Evolutionary conservation across 345 rosid species (phyloP).

Genomic region (Lepidium aucheri): DNA sequence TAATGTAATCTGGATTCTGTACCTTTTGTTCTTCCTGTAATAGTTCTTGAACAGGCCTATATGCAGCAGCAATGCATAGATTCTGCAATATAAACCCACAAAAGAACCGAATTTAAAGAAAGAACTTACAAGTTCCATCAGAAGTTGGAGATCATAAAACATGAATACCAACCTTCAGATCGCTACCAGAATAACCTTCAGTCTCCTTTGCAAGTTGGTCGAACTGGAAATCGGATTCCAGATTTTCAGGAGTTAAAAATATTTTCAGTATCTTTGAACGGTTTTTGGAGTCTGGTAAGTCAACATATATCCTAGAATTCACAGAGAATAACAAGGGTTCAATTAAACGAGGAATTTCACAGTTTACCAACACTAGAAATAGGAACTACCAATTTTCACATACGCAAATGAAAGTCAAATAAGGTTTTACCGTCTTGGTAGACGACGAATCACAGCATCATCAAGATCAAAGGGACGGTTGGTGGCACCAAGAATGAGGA

Average conservation of each 20-base stretch:
- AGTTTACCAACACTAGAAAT: not conserved
- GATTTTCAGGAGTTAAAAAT: conserved; percentile 57
- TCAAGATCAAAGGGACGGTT: conserved; percentile 99
- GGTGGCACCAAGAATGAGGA: conserved; percentile 94
- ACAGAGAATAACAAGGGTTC: conserved; percentile 9
- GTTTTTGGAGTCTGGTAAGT: conserved; percentile 84
- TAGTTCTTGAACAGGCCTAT: conserved; percentile 90
- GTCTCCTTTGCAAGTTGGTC: conserved; percentile 73
- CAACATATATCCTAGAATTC: conserved; percentile 66
- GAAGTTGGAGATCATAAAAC: not conserved
- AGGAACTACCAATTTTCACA: not conserved
- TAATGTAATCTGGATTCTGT: not conserved
- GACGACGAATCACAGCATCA: conserved; percentile 93
- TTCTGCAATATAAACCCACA: conserved; percentile 45
- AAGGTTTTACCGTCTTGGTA: conserved; percentile 79
- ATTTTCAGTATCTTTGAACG: conserved; percentile 77
- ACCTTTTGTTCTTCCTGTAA: conserved; percentile 71
- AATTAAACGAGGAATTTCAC: not conserved
- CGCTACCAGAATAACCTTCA: conserved; percentile 97
- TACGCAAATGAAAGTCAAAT: not conserved
- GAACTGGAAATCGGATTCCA: conserved; percentile 47
- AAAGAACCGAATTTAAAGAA: not conserved
- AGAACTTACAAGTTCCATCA: not conserved
- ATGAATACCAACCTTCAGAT: conserved; percentile 61
- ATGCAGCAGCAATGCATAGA: conserved; percentile 94